phyloP scores from a whole-genome alignment of 306 rosid species.

The Lathyrus tuberosus region DNA sequence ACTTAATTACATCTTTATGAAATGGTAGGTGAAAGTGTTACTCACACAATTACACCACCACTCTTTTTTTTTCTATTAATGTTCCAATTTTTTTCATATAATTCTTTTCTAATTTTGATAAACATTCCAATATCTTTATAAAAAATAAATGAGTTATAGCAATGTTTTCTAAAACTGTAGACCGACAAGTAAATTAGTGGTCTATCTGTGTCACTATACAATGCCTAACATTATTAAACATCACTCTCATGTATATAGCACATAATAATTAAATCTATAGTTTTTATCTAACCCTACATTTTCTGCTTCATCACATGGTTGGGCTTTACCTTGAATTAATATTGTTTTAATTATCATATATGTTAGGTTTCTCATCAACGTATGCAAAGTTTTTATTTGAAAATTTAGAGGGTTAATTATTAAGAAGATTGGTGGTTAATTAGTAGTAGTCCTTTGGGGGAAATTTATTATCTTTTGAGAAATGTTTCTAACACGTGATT shows the following conservation, averaged over 20 bases:
- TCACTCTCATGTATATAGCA: constrained; percentile 6
- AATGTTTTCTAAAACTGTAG: constrained; percentile 34
- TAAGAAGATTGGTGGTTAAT: not conserved
- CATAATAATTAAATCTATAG: not conserved
- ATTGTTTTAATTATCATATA: not conserved
- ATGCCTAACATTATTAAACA: constrained; percentile 49
- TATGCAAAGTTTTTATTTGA: not conserved
- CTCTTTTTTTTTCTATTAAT: not conserved
- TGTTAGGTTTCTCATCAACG: not conserved
- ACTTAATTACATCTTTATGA: not conserved
- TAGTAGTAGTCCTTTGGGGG: constrained; percentile 7
- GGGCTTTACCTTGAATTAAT: not conserved
- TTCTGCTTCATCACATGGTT: constrained; percentile 41
- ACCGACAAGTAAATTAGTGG: constrained; percentile 48
- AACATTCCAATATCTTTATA: not conserved
- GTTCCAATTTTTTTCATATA: not conserved
- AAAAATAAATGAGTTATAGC: not conserved
- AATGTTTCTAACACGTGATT: constrained; percentile 4
- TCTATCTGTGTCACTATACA: constrained; percentile 40
- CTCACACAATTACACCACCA: constrained; percentile 17
- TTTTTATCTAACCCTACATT: constrained; percentile 16
- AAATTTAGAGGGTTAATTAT: not conserved
- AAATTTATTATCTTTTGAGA: not conserved
- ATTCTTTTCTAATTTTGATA: not conserved
- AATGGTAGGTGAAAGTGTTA: constrained; percentile 37